Base-by-base conservation (phyloP, 352 stramenopile genomes). In the Thalassiosira oceanica region DNA sequence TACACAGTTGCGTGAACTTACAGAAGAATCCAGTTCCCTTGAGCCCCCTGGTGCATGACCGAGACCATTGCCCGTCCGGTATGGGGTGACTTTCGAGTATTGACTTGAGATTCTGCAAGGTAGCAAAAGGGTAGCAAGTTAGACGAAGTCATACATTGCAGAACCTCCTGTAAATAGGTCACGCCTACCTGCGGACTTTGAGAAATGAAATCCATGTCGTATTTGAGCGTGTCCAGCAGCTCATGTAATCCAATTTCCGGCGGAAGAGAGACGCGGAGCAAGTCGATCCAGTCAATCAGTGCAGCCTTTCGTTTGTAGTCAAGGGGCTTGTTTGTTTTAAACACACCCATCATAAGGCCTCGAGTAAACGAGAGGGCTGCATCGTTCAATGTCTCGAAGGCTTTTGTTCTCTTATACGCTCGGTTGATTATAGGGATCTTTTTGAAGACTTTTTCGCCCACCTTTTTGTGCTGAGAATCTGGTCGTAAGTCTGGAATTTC, bases 181-280 rank as follows among this genome's bases (percentile, higher is more conserved):
- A n/a, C n/a, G n/a, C n/a, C n/a, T n/a, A n/a, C n/a, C n/a, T n/a
- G n/a, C 8, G 37, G 39, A 31, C 50, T 61, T 44, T 72, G 20
- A 24, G 67, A 65, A 27, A 84, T 73, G 28, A 50, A 45, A 6
- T 74, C 50, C 28, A 84, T 70, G 27, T 78, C 69, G 21, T 42
- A 36, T 39, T 43, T 55, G 1, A 90, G 36, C 18, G 71, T 63
- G 29, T 77, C 60, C 55, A 90, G 83, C 3, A 88, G 44, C 31
- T 74, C 62, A 60, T 87, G 76, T 37, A 90, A 53, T 33, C 57
- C 67, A 65, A 83, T 87, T 61, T 88, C 83, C 2, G 68, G 67
- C 37, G 83, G 83, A 2, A 90, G 49, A 2, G 76, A 80, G 21
- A 85, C 61, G 45, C 43, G 78, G 8, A 90, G 41, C 37, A 90